Conservation (phyloP, 495 filamentous ascomycete genomes). For the Neurospora sp. region DNA sequence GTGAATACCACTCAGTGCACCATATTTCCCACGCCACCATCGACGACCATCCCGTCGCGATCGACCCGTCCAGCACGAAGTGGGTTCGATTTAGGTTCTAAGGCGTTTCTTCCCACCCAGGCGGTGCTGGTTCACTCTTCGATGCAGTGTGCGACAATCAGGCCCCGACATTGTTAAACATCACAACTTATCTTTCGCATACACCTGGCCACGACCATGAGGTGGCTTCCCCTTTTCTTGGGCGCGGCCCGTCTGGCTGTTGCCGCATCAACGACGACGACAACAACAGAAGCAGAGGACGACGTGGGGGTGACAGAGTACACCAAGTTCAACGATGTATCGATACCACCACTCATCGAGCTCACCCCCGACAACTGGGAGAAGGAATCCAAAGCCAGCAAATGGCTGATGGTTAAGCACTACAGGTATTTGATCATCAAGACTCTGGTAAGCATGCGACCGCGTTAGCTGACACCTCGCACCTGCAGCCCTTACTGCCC, state of each 20-base stretch:
- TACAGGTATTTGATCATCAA: conserved; percentile 28
- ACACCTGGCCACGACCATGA: conserved; percentile 16
- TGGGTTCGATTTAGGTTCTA: background rate
- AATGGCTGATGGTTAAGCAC: conserved; percentile 40
- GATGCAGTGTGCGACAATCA: background rate
- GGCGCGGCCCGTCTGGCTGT: conserved; percentile 28
- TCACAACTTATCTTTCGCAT: background rate
- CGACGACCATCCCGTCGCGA: background rate
- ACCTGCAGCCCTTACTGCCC: conserved; percentile 48
- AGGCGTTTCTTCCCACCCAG: background rate
- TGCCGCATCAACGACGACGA: conserved; percentile 18
- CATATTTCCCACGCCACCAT: background rate
- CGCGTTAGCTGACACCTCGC: conserved; percentile 1
- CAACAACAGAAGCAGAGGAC: conserved; percentile 24
- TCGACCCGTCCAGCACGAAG: background rate
- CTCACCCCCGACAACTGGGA: conserved; percentile 36
- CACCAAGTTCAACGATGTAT: conserved; percentile 71
- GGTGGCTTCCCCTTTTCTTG: conserved; percentile 25
- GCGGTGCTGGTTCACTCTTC: background rate
- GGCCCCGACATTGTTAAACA: conserved; percentile 1
- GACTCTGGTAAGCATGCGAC: background rate
- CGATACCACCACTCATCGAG: conserved; percentile 63
- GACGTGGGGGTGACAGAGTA: conserved; percentile 19
- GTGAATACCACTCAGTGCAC: background rate
- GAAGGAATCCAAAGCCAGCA: conserved; percentile 26